Base-by-base conservation (phyloP, 108 stramenopile genomes). In the Heterococcus sp. region DNA sequence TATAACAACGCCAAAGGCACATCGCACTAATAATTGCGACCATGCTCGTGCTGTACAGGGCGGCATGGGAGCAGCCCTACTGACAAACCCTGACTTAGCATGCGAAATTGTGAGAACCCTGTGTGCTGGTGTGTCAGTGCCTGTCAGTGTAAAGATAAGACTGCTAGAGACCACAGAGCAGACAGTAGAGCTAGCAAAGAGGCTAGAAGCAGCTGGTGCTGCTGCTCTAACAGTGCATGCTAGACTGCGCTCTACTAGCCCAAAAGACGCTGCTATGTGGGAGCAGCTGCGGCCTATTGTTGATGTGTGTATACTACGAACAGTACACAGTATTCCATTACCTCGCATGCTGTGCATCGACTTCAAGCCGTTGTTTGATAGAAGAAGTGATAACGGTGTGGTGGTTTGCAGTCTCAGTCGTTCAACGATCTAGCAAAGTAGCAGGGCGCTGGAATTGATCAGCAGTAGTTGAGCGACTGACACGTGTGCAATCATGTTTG, bases 101-200 rank as follows among this genome's bases (percentile, higher is more conserved):
- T 69, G 46, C 5, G 75, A 76, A 31, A 82, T 82, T 63, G 38
- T 82, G 8, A 72, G 73, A 21, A 89, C 93, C 5, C 73, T 96
- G 72, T 75, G 91, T 3, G 68, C 86, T 3, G 85, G 85, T 32
- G 67, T 92, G 35, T 76, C 87, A 46, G 74, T 87, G 38, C 93
- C 96, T 4, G 90, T 98, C 31, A 93, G 94, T 33, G 91, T 90
- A 78, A 98, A 98, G 86, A 95, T 98, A 32, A 93, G 97, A 34
- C 84, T 98, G n/a, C 78, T 96, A 26, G 69, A 92, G 34, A 78
- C 87, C 8, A 78, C 79, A 1, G 93, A 92, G 2, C 78, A 74
- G 0, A 95, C 93, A 0, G 75, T 95, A 0, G 93, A 93, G 65
- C 93, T 95, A 84, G 83, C 91, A 1, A 75, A 87, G 26, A 75